Evolutionary conservation across 306 rosid species (phyloP).

Genomic region (Rosa persica): DNA sequence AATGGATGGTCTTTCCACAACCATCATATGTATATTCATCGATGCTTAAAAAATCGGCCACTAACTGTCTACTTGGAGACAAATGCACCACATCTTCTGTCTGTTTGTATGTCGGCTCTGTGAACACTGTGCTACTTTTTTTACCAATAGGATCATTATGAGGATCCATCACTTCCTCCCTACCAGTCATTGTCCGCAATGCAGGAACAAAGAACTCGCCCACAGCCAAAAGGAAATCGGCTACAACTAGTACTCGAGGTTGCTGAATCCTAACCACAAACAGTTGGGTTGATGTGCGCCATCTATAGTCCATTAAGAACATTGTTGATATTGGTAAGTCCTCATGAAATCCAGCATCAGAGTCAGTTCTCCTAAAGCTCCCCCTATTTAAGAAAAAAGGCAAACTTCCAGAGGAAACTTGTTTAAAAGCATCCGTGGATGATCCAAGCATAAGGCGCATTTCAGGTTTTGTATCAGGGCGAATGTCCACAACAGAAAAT

Average conservation of each 20-base stretch:
- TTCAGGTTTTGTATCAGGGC: conserved; percentile 86
- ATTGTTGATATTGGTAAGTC: conserved; percentile 78
- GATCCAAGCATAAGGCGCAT: conserved; percentile 99
- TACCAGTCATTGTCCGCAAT: conserved; percentile 82
- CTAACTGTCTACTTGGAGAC: conserved; percentile 76
- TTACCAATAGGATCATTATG: conserved; percentile 76
- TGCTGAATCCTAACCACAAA: conserved; percentile 90
- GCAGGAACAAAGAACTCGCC: conserved; percentile 95
- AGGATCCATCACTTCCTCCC: conserved; percentile 88
- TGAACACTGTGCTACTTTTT: conserved; percentile 60
- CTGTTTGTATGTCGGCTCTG: conserved; percentile 69
- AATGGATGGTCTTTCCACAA: conserved; percentile 77
- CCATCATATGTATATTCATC: conserved; percentile 90
- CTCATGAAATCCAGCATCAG: conserved; percentile 41
- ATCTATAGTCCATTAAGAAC: conserved; percentile 93
- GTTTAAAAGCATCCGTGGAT: conserved; percentile 72
- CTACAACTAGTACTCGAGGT: conserved; percentile 93
- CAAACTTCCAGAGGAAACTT: conserved; percentile 54
- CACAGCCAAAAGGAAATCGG: conserved; percentile 97
- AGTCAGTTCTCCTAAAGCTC: conserved; percentile 44
- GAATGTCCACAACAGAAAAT: conserved; percentile 79
- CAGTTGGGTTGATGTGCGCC: conserved; percentile 75
- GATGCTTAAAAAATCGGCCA: conserved; percentile 68
- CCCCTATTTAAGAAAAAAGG: conserved; percentile 49
- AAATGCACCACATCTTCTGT: conserved; percentile 77